Evolutionary conservation across 2,329 filamentous ascomycete species (phyloP), one percentile per base, ranked within the genome.

Genomic region (Conoideocrella luteorostrata): DNA sequence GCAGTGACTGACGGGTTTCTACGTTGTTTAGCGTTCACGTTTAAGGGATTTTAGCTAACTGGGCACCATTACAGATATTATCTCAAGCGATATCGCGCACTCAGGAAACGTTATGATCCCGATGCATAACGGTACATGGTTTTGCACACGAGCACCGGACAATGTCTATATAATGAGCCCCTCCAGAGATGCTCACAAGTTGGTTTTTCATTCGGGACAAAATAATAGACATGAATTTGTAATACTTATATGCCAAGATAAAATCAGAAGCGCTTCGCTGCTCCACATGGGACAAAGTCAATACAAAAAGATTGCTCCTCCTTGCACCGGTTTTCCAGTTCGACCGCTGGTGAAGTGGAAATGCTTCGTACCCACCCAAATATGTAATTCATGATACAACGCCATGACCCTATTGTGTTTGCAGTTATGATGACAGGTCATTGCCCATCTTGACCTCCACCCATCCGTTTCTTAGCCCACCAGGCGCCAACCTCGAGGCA

Each of bases 401-500:
- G n/a, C n/a, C n/a, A n/a, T n/a, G n/a, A n/a, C n/a, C n/a, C n/a
- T n/a, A n/a, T n/a, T n/a, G n/a, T n/a, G n/a, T n/a, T 45, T 28
- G 11, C 40, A 18, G 2, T 23, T 21, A 45, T 32, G 15, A 22
- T 17, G 26, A 7, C 26, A 28, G 7, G 12, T 12, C 35, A 9
- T 36, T n/a, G 23, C 26, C 11, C 30, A 23, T 29, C 41, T 28
- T 33, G 17, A 7, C 15, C 18, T 30, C 30, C 11, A 15, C 15
- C 15, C n/a, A 21, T 34, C 41, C 51, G 57, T 74, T 95, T 97
- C 65, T 84, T 88, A 48, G 82, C 94, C 62, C 83, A 93, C 71
- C 90, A 96, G 62, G 89, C 93, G 29, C 91, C 87, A 51, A 89
- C 80, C 56, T 80, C 88, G 17, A 96, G 68, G 63, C 88, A 95